Evolutionary conservation across 306 rosid genomes (phyloP).

Genomic region (Cicer chorassanicum): DNA sequence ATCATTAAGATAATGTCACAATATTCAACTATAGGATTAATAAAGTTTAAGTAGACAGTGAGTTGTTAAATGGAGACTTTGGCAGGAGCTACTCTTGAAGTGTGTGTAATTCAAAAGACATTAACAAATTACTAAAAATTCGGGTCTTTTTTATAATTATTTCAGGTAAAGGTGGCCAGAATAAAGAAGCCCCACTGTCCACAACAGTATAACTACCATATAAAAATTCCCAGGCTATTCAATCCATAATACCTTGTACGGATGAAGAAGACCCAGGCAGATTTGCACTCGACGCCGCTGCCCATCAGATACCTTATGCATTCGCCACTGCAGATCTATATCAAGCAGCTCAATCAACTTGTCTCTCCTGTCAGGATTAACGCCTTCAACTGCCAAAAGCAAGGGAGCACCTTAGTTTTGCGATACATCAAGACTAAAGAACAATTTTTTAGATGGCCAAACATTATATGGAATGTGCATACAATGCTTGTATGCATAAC

Average conservation of each 20-base stretch:
- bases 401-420: slow-evolving; percentile 17
- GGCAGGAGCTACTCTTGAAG: not conserved
- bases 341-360: slow-evolving; percentile 88
- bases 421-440: slow-evolving; percentile 33
- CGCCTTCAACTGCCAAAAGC: slow-evolving; percentile 80
- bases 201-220: slow-evolving; percentile 20
- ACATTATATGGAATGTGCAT: slow-evolving; percentile 9
- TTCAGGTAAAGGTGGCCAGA: not conserved
- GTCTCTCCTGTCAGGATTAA: slow-evolving; percentile 82
- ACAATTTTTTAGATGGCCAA: slow-evolving; percentile 25
- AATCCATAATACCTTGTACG: slow-evolving; percentile 69
- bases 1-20: not conserved
- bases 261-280: slow-evolving; percentile 96
- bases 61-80: not conserved
- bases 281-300: slow-evolving; percentile 97
- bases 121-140: slow-evolving; percentile 9
- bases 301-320: slow-evolving; percentile 99
- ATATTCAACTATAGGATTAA: not conserved
- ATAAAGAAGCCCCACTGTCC: slow-evolving; percentile 14
- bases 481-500: slow-evolving; percentile 32
- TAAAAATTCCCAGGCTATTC: slow-evolving; percentile 13
- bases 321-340: slow-evolving; percentile 88
- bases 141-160: not conserved
- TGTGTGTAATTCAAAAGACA: slow-evolving; percentile 18
- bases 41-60: not conserved